Base-by-base conservation (phyloP, 1,284 basidiomycete species). In the Puccinia horiana region DNA sequence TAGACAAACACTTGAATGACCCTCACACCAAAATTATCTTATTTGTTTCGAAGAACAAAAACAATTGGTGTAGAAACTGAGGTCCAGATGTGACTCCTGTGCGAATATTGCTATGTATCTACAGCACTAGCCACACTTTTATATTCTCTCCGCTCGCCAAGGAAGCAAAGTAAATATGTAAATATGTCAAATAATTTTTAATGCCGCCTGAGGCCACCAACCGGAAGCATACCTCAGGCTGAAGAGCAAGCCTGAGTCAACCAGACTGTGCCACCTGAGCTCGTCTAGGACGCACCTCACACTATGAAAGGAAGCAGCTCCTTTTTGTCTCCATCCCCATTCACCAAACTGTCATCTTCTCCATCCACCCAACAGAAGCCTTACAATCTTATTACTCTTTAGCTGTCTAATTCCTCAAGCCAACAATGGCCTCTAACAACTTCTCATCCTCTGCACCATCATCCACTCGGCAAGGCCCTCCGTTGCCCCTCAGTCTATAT, bases 31-130 rank as follows among this genome's bases (percentile, higher is more conserved):
- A n/a, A n/a, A n/a, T n/a, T 23, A 40, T 40, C 16, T 61, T 5
- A 40, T 35, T 35, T 65, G 35, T 23, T 65, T 23, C 23, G 61
- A 40, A 65, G 29, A 65, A 65, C 61, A 40, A 61, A 61, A 61
- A 61, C 29, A 12, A 8, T 29, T 5, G 29, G 16, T 29, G 29
- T 61, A 65, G 16, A 65, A 14, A 32, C 29, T 35, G 32, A 32
- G 5, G 29, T 4, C 11, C 23, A 52, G 4, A 23, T 52, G 20
- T 52, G 49, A 20, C 61, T 35, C 61, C 61, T 65, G 61, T 20
- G 20, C 61, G 20, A 65, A n/a, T 56, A 9, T 65, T 65, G 35
- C 61, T 65, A 65, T 23, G n/a, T n/a, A n/a, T n/a, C n/a, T 65
- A 12, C 61, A 65, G 61, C 61, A 65, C 61, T 65, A 65, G 9